Base-by-base conservation (phyloP, 1,284 basidiomycete genomes). In the Ceratobasidium theobromae region DNA sequence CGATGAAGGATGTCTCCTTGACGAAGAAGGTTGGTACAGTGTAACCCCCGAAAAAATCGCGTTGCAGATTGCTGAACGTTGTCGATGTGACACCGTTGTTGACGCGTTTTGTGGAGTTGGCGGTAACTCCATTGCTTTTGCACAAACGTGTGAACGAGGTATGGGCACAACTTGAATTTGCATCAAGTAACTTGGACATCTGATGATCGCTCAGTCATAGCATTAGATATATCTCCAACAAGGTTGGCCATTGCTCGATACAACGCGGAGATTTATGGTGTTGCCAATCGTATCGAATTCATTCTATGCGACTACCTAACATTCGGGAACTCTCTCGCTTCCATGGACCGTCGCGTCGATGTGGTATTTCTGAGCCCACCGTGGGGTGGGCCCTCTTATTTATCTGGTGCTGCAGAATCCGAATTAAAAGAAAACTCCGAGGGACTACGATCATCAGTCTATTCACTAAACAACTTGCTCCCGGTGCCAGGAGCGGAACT, bases 41-140 rank as follows among this genome's bases (percentile, higher is more conserved):
- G 88, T 99, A 62, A 99, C 97, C 0, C 96, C 97, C 0, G 95
- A 99, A 73, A 82, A 82, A 35, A 88, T 99, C 16, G 97, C 96
- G 2, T 78, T 84, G 68, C 93, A 95, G 73, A 97, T 98, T 53
- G 96, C 97, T 0, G 88, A 94, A 70, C 80, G 95, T 28, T 97
- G 95, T 79, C 82, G 89, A 25, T 95, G 89, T 72, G 87, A 87
- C 71, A 87, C 86, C 1, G 81, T 95, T 54, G 79, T 96, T 27
- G 97, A 99, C 73, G 93, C 94, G 0, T 99, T 98, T 74, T 98
- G 95, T 73, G 97, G 97, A 0, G 95, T 98, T 0, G 97, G 97
- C 8, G 97, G 97, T 2, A 99, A 99, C 73, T 86, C 95, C 0
- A 99, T 99, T 66, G 93, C 95, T 9, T 98, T 99, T 77, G 97